Base-by-base conservation (phyloP, 2,329 filamentous ascomycete species). In the Diplocarpon rosae region DNA sequence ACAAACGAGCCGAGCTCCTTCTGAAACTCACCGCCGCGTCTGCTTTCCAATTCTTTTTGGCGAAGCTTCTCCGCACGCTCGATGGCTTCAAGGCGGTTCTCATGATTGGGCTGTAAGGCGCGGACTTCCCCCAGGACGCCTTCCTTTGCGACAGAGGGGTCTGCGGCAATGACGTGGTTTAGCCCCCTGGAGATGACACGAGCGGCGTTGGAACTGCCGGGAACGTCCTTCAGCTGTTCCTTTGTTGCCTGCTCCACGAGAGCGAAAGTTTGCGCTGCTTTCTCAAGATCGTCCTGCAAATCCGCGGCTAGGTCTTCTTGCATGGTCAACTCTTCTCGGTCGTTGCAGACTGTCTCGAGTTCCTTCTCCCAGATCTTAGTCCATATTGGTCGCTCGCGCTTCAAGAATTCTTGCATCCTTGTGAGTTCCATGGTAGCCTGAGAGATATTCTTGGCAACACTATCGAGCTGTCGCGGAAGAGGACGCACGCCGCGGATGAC, bases 351-450 rank as follows among this genome's bases (percentile, higher is more conserved):
- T 42, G 90, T 82, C 64, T 96, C 87, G 37, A 98, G 71, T 64
- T 96, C 89, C 66, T 93, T 89, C 74, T 96, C 90, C 92, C 92
- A 98, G 52, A 96, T 94, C 76, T 95, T 95, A 43, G 88, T 95
- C 90, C 92, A 98, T 46, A 95, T 72, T 0, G 92, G 92, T 65
- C 95, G 95, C 73, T 98, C 92, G 37, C 78, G 77, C 56, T 80
- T 82, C 67, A 98, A 76, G 69, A 85, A 94, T 13, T 95, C 89
- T 61, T 95, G 85, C 75, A 98, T 83, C 67, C 85, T 89, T 73
- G 86, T 92, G 51, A 98, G 78, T 59, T 95, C 89, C 59, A 87
- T 82, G 39, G 80, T 84, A 28, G 92, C 80, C 44, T 72, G 67
- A 39, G 80, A 79, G 51, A 98, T 88, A 56, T 96, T 90, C 65